These are phyloP conservation scores for Aspergillus tubingensis DNA, from an alignment of 2,329 filamentous ascomycete genomes.

Conservation along the genomic window DNA sequence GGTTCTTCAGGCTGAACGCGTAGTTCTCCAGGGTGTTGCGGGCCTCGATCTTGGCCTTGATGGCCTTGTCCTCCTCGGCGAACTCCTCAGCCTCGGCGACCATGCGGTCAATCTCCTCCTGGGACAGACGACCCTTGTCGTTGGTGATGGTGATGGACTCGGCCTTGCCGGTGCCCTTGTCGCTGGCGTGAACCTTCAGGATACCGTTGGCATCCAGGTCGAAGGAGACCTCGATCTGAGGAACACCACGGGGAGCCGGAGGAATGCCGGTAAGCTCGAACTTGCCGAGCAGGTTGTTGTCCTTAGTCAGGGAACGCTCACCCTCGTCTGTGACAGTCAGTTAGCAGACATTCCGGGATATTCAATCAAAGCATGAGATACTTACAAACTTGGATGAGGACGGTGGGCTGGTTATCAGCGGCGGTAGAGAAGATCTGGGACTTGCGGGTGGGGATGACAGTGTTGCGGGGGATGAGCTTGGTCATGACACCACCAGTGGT, in stretches of 20 bases:
- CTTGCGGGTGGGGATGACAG: conserved; percentile 92
- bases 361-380: conserved; percentile 9
- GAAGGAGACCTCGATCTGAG: conserved; percentile 97
- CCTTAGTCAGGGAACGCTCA: conserved; percentile 90
- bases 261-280: conserved; percentile 97
- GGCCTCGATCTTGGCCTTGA: conserved; percentile 93
- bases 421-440: conserved; percentile 97
- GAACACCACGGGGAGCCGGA: conserved; percentile 90
- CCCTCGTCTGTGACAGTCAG: conserved; percentile 62
- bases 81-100: conserved; percentile 97
- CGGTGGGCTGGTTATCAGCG: conserved; percentile 93
- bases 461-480: conserved; percentile 93
- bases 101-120: conserved; percentile 99
- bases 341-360: conserved; percentile 19
- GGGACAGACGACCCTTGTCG: conserved; percentile 95
- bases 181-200: conserved; percentile 89
- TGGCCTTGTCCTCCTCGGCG: conserved; percentile 98
- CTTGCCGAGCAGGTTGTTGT: conserved; percentile 97
- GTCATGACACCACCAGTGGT: conserved; percentile 98
- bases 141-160: conserved; percentile 99
- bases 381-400: conserved; percentile 84
- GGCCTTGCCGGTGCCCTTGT: conserved; percentile 97
- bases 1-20: conserved; percentile 98
- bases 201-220: conserved; percentile 99
- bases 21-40: conserved; percentile 99